Evolutionary conservation across 768 basidiomycete genomes (phyloP).

Genomic region (Calocera viscosa): DNA sequence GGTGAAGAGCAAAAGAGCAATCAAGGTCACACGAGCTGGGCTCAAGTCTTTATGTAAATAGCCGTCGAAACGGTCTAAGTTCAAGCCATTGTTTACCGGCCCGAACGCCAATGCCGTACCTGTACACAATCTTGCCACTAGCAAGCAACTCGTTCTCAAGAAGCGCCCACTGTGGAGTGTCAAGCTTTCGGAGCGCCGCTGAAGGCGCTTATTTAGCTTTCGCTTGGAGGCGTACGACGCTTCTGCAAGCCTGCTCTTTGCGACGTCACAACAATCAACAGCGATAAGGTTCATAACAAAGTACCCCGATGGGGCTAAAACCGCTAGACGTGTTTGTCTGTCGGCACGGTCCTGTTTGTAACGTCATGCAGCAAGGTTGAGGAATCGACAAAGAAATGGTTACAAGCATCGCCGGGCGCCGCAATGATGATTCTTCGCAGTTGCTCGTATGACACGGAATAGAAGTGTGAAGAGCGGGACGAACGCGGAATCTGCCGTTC

Average conservation of each 20-base stretch:
- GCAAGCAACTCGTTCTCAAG: not conserved
- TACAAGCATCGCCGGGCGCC: not conserved
- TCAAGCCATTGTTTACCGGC: not conserved
- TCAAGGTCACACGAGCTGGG: not conserved
- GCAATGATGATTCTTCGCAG: not conserved
- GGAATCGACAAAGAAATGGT: not conserved
- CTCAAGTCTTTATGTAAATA: not conserved
- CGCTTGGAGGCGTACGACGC: not conserved
- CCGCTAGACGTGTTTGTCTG: not conserved
- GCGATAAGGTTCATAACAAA: not conserved
- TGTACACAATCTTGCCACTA: not conserved
- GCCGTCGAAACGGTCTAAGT: not conserved
- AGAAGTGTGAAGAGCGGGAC: constrained; percentile 2
- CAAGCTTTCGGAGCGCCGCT: not conserved
- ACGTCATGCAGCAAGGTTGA: not conserved
- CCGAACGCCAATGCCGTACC: not conserved
- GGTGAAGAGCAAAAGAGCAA: not conserved
- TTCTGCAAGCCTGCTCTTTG: constrained; percentile 5
- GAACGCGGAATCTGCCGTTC: not conserved
- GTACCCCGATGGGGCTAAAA: not conserved
- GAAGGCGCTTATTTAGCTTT: constrained; percentile 2
- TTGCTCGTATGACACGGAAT: not conserved
- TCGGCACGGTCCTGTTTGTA: not conserved
- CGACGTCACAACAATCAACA: constrained; percentile 5
- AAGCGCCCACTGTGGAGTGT: not conserved